Conservation (phyloP, 306 rosid species). For the Lathyrus tuberosus region DNA sequence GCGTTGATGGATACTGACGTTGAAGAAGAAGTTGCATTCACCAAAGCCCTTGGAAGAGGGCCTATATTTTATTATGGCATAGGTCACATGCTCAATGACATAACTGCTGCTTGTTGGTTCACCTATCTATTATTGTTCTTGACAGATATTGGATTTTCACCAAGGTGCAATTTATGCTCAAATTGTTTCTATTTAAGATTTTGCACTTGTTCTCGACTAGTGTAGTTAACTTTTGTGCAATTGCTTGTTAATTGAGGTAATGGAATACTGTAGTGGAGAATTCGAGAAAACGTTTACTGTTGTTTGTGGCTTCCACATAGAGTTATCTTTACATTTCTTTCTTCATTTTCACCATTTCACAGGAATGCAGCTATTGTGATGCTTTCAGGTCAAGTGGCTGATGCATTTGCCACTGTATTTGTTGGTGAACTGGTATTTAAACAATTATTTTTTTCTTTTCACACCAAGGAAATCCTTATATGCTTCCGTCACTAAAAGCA, state of each 20-base stretch:
- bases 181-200: neutral
- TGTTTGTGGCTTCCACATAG: constrained; percentile 14
- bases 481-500: constrained; percentile 12
- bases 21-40: constrained; percentile 56
- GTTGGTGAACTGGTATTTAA: constrained; percentile 88
- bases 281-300: neutral
- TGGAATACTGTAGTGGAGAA: constrained; percentile 11
- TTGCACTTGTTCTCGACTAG: neutral
- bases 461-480: constrained; percentile 15
- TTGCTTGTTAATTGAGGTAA: constrained; percentile 6
- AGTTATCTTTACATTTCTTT: neutral
- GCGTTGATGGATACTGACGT: constrained; percentile 48
- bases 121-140: constrained; percentile 86
- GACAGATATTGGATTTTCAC: constrained; percentile 87
- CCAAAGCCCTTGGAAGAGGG: constrained; percentile 68
- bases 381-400: constrained; percentile 99
- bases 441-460: neutral
- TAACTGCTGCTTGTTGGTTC: constrained; percentile 96
- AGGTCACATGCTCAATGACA: constrained; percentile 99
- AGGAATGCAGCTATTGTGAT: constrained; percentile 89
- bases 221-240: constrained; percentile 5
- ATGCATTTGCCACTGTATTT: constrained; percentile 80
- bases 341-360: neutral
- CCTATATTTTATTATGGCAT: constrained; percentile 77
- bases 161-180: constrained; percentile 56